Evolutionary conservation across 192 early-diverging fungal species (phyloP).

Genomic region (Rhizophagus clarus): DNA sequence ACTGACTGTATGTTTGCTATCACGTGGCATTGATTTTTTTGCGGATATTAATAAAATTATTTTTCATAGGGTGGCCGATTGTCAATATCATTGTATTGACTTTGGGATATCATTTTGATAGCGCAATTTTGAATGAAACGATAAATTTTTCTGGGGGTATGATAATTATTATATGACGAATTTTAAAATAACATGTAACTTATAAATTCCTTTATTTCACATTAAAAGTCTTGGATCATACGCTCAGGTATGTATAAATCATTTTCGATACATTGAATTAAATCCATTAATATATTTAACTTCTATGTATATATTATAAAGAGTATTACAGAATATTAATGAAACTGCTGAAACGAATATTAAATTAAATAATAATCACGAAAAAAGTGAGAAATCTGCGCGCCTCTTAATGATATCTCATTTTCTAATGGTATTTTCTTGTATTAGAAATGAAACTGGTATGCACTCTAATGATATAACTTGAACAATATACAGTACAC

Average conservation of each 20-base stretch:
- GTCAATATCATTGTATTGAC: not conserved
- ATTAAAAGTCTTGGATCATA: not conserved
- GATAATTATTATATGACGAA: not conserved
- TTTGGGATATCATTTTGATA: constrained; percentile 4
- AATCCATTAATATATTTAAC: not conserved
- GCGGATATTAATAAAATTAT: not conserved
- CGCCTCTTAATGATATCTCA: not conserved
- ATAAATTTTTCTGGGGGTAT: constrained; percentile 4
- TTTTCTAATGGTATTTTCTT: constrained; percentile 6
- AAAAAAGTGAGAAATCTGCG: not conserved
- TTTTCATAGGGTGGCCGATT: not conserved
- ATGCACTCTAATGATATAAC: not conserved
- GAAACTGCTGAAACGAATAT: not conserved
- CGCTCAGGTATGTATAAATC: not conserved
- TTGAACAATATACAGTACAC: no score
- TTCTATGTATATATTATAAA: not conserved
- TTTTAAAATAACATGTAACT: not conserved
- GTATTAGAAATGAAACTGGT: not conserved
- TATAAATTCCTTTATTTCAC: not conserved
- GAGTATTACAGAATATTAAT: constrained; percentile 1
- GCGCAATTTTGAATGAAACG: not conserved
- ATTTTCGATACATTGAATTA: not conserved
- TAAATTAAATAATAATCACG: not conserved
- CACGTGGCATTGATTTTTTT: not conserved
- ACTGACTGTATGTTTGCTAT: not conserved